phyloP scores from a whole-genome alignment of 2,329 filamentous ascomycete species.

The Colletotrichum sp. region DNA sequence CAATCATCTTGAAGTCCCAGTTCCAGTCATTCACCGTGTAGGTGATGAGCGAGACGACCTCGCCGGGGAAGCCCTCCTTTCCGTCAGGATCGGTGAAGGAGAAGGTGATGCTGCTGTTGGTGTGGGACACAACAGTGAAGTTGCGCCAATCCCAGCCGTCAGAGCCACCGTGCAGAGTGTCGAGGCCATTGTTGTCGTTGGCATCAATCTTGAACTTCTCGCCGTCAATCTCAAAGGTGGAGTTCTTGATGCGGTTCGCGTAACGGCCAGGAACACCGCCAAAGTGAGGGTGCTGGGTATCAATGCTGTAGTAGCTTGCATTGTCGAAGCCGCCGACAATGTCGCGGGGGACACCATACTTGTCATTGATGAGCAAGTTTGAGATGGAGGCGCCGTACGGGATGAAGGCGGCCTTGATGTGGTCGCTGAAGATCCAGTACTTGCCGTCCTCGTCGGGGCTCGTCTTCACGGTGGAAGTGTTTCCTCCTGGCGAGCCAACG shows the following conservation, averaged over 20 bases:
- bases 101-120: conserved; percentile 73
- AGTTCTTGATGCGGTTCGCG: conserved; percentile 82
- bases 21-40: conserved; percentile 71
- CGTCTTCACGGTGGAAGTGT: conserved; percentile 23
- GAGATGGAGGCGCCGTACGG: conserved; percentile 77
- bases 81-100: conserved; percentile 75
- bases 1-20: conserved; percentile 78
- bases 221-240: conserved; percentile 72
- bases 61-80: conserved; percentile 78
- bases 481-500: conserved; percentile 22
- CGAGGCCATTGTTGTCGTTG: conserved; percentile 67
- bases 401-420: conserved; percentile 73
- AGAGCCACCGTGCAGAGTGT: conserved; percentile 73
- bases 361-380: conserved; percentile 74
- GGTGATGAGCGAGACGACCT: conserved; percentile 76
- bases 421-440: conserved; percentile 73
- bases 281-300: conserved; percentile 72
- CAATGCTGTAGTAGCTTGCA: conserved; percentile 70
- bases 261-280: conserved; percentile 78
- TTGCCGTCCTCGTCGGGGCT: conserved; percentile 66
- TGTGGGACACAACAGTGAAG: conserved; percentile 76
- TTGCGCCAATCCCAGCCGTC: conserved; percentile 81
- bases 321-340: conserved; percentile 80
- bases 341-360: conserved; percentile 71
- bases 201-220: conserved; percentile 60